Evolutionary conservation across 495 filamentous ascomycete species (phyloP), one percentile per base, ranked within the genome.

Genomic region (Penicillium goetzii): DNA sequence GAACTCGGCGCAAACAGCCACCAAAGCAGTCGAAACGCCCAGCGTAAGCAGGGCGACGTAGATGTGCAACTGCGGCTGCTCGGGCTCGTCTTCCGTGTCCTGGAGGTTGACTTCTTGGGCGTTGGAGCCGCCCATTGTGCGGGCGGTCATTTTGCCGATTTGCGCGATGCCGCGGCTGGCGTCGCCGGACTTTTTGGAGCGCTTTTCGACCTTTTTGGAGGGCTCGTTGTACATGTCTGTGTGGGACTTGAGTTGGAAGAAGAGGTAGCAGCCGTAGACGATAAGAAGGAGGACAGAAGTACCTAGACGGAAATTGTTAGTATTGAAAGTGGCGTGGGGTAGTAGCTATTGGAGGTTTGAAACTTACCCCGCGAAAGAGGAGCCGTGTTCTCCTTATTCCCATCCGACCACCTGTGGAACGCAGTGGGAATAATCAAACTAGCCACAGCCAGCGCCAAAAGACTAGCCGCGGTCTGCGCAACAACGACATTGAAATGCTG

Each of bases 401-500:
- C 70, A 26, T 67, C 61, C 7, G 83, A 80, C 80, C 81, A 85
- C 47, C 83, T 70, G 53, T 88, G 82, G 76, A 97, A 97, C 4
- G 91, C 92, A 14, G 93, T 96, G 0, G 93, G 93, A 33, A 97
- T 92, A 62, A 97, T 92, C 61, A 97, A 78, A 74, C 84, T 88
- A 58, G 84, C 89, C 14, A 96, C 90, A 17, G 90, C 89, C 21
- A 97, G 78, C 3, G 92, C 87, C 2, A 97, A 81, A 15, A 97
- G 75, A 76, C 87, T 91, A 30, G 92, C 87, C 1, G 93, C 92
- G 0, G 93, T 97, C 72, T 96, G 92, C 1, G 93, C 93, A n/a
- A 97, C 93, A 3, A 89, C 91, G 2, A 90, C 86, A 78, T 97
- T 97, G 84, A 97, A 97, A 72, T 86, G 88, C 66, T 97, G 93